phyloP scores from a whole-genome alignment of 805 yeast species.

The Sporopachydermia lactativora region DNA sequence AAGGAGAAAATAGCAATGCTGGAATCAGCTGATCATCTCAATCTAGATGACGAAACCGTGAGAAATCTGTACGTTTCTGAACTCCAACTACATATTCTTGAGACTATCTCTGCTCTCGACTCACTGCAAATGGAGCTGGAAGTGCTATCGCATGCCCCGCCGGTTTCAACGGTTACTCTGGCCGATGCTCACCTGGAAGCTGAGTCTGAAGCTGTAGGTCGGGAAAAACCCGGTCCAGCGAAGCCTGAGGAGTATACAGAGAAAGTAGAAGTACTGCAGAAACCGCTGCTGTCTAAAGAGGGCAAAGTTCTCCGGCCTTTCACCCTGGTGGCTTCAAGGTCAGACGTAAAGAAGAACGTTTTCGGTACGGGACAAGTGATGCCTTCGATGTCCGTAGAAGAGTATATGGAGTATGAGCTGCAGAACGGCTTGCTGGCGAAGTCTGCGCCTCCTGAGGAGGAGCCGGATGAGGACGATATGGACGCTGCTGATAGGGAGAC shows the following conservation, averaged over 20 bases:
- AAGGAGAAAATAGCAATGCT: conserved; percentile 28
- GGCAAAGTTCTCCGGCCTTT: conserved; percentile 83
- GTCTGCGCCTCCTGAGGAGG: conserved; percentile 23
- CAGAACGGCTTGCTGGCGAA: conserved; percentile 42
- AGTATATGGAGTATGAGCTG: conserved; percentile 73
- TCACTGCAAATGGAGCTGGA: conserved; percentile 50
- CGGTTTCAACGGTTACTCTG: conserved; percentile 8
- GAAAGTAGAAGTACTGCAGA: conserved; percentile 36
- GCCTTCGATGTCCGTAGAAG: conserved; percentile 93
- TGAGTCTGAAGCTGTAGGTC: conserved; percentile 11
- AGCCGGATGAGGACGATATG: conserved; percentile 47
- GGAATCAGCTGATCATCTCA: conserved; percentile 19
- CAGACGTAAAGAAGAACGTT: conserved; percentile 48
- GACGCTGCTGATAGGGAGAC: conserved; percentile 52
- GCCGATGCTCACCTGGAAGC: conserved; percentile 12
- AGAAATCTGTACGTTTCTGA: conserved; percentile 44
- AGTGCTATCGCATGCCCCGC: conserved; percentile 37
- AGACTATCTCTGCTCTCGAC: conserved; percentile 43
- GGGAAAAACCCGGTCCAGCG: conserved; percentile 6
- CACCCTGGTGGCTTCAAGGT: conserved; percentile 42
- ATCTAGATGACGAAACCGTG: conserved; percentile 48
- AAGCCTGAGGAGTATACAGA: conserved; percentile 43
- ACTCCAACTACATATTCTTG: conserved; percentile 34
- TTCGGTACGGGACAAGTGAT: conserved; percentile 84
- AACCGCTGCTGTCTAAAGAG: conserved; percentile 44